Evolutionary conservation across 257 asterid genomes (phyloP).

Genomic region (Scutellaria baicalensis): DNA sequence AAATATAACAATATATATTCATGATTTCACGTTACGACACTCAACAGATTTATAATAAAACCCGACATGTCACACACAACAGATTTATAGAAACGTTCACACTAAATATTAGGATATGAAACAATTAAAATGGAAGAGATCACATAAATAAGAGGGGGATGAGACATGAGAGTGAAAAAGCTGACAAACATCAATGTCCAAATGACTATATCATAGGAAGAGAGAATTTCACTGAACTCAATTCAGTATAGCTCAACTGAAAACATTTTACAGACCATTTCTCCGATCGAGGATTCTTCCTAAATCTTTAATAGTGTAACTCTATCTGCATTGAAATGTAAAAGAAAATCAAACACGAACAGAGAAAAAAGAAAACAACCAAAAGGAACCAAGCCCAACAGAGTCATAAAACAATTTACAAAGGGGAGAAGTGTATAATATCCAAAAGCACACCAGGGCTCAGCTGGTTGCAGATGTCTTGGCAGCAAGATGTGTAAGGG

Average conservation of each 20-base stretch:
- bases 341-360: not conserved
- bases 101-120: not conserved
- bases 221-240: not conserved
- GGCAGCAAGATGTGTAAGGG: slow-evolving; percentile 86
- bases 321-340: not conserved
- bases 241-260: not conserved
- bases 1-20: not conserved
- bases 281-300: not conserved
- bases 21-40: not conserved
- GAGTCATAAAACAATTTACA: slow-evolving; percentile 9
- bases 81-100: not conserved
- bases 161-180: too few relatives aligned
- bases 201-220: not conserved
- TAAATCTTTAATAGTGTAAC: not conserved
- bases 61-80: not conserved
- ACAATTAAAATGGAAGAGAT: not conserved
- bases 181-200: not conserved
- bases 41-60: not conserved
- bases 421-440: not conserved
- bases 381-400: not conserved
- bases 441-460: slow-evolving; percentile 15
- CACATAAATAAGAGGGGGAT: not conserved
- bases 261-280: not conserved
- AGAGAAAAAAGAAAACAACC: not conserved
- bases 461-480: slow-evolving; percentile 54